These are phyloP conservation scores for Pythium sukuiense DNA, from an alignment of 352 stramenopile genomes.

Conservation along the genomic window DNA sequence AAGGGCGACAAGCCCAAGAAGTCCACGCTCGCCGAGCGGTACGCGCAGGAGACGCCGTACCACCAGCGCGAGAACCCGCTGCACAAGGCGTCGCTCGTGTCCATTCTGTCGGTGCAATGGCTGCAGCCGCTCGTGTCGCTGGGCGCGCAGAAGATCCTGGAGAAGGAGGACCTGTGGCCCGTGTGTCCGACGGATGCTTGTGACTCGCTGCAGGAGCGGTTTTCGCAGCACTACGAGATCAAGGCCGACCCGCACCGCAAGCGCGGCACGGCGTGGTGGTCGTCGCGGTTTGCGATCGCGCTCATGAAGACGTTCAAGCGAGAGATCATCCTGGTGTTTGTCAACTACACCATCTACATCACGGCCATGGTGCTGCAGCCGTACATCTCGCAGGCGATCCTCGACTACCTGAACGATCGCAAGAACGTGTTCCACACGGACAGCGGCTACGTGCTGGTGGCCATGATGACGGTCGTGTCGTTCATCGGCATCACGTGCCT, in stretches of 20 bases:
- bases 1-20: not conserved
- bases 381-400: conserved; percentile 36
- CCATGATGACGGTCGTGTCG: conserved; percentile 35
- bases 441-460: conserved; percentile 34
- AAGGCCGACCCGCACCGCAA: too few relatives aligned
- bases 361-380: conserved; percentile 26
- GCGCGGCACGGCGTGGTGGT: conserved; percentile 6
- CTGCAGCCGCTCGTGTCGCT: conserved; percentile 41
- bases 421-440: conserved; percentile 29
- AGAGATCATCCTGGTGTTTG: conserved; percentile 30
- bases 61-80: conserved; percentile 33
- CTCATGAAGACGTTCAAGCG: conserved; percentile 30
- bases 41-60: conserved; percentile 23
- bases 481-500: conserved; percentile 35
- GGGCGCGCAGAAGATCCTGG: conserved; percentile 34
- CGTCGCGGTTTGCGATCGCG: conserved; percentile 28
- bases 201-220: conserved; percentile 30
- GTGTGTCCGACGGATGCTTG: conserved; percentile 32
- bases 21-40: conserved; percentile 29
- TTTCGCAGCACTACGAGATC: conserved; percentile 25
- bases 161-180: conserved; percentile 44
- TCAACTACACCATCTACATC: conserved; percentile 23
- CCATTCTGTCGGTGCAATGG: conserved; percentile 36
- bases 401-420: conserved; percentile 36
- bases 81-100: conserved; percentile 31